Base-by-base conservation (phyloP, 2,329 filamentous ascomycete species). In the Aspergillus tubingensis region DNA sequence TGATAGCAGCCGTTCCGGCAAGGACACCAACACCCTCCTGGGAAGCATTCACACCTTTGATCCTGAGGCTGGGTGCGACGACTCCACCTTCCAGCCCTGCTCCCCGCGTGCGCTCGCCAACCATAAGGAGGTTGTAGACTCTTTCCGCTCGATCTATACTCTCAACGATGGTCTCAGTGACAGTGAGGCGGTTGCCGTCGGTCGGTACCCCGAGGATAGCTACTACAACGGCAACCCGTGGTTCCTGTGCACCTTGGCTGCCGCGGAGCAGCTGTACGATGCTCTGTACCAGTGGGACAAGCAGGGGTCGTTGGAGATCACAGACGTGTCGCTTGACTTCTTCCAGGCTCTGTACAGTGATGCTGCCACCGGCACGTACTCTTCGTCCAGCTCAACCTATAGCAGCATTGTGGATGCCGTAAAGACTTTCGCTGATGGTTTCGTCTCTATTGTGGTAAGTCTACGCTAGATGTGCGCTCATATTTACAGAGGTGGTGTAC, bases 151-250 rank as follows among this genome's bases (percentile, higher is more conserved):
- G 0, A 79, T 89, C 59, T 93, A 93, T 73, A 70, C 76, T 13
- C 81, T 94, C 76, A 76, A 78, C 51, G 62, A 65, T 4, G 72
- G 69, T 6, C 69, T 72, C 10, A 54, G 62, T 4, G 59, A 62
- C 7, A 72, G 70, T 3, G 51, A 59, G 10, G 73, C 72, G 15
- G 76, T 82, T 27, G 77, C 80, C 2, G 75, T 82, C 10, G 88
- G 89, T 47, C 81, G 89, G 57, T 91, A 91, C 71, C 76, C 86
- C 0, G 88, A 91, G 73, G 91, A 96, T 67, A 76, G 81, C 3
- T 95, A 94, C 76, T 89, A 88, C 74, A 86, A 86, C 62, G 91
- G 90, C 1, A 92, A 95, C 73, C 91, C 91, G 1, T 95, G 91
- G 91, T 83, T 92, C 68, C 82, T 94, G 11, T 84, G 84, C 67